These are phyloP conservation scores for Psophocarpus tetragonolobus DNA, from an alignment of 306 rosid genomes.

Conservation along the genomic window DNA sequence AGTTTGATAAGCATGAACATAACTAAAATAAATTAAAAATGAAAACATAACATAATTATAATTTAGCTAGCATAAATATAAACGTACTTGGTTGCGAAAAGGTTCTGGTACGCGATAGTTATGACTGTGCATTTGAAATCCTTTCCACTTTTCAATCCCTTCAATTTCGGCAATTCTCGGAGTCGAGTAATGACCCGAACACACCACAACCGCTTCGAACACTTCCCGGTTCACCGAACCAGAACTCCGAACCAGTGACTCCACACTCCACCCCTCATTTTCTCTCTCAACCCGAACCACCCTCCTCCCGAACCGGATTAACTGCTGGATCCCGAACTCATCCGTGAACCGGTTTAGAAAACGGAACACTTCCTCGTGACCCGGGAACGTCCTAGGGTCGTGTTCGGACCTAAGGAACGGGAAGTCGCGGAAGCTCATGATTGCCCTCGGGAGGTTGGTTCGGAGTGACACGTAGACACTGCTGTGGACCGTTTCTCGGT, in stretches of 20 bases:
- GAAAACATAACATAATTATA: no score
- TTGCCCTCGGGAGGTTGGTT: conserved; percentile 41
- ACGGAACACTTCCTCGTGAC: conserved; percentile 40
- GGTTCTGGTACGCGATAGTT: conserved; percentile 38
- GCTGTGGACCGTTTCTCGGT: conserved; percentile 32
- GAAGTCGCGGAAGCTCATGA: conserved; percentile 37
- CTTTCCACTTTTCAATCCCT: not conserved
- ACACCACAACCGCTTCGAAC: conserved; percentile 34
- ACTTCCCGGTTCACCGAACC: conserved; percentile 5
- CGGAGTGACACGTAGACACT: conserved; percentile 36
- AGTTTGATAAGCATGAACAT: no score
- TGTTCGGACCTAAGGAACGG: conserved; percentile 1
- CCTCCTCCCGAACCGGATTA: conserved; percentile 14
- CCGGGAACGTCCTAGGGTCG: conserved; percentile 37
- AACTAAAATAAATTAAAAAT: no score
- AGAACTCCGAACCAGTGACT: conserved; percentile 2
- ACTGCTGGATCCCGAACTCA: not conserved
- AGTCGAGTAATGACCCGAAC: conserved; percentile 31
- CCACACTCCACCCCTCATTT: not conserved
- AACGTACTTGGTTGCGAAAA: conserved; percentile 17
- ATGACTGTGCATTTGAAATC: conserved; percentile 43
- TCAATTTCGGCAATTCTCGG: conserved; percentile 2
- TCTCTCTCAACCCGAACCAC: conserved; percentile 15
- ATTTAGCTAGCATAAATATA: no score
- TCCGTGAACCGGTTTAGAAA: conserved; percentile 30